These are phyloP conservation scores for Cercospora sp. DNA, from an alignment of 2,329 filamentous ascomycete species.

Conservation along the genomic window DNA sequence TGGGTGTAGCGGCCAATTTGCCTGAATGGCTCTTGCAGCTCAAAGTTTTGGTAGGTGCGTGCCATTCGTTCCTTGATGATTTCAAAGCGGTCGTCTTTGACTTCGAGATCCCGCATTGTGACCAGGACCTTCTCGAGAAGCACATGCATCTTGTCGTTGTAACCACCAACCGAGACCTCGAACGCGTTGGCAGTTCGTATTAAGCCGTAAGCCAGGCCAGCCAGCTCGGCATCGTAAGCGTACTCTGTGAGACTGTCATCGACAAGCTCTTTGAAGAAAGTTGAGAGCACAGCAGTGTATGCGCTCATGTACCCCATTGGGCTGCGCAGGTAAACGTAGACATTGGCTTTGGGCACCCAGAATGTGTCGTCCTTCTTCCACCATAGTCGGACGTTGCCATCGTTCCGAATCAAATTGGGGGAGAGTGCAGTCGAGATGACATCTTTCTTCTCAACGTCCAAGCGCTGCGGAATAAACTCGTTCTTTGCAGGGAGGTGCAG, in stretches of 20 bases:
- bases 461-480: constrained; percentile 88
- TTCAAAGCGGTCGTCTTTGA: constrained; percentile 83
- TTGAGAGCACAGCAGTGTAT: constrained; percentile 73
- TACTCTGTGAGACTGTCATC: constrained; percentile 88
- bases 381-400: constrained; percentile 79
- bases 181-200: constrained; percentile 70
- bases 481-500: constrained; percentile 90
- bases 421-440: constrained; percentile 70
- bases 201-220: constrained; percentile 83
- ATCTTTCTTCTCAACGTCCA: constrained; percentile 94
- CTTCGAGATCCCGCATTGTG: constrained; percentile 79
- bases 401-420: constrained; percentile 82
- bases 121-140: constrained; percentile 84
- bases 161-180: constrained; percentile 73
- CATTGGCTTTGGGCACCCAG: constrained; percentile 93
- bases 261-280: constrained; percentile 81
- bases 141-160: constrained; percentile 94
- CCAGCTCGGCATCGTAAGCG: constrained; percentile 91
- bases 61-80: constrained; percentile 84
- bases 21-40: constrained; percentile 83
- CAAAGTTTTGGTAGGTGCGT: constrained; percentile 79
- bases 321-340: constrained; percentile 77
- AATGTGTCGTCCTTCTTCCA: constrained; percentile 99
- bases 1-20: constrained; percentile 81
- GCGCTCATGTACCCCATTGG: constrained; percentile 78